Evolutionary conservation across 2,329 filamentous ascomycete species (phyloP).

Genomic region (Lecanicillium sp.): DNA sequence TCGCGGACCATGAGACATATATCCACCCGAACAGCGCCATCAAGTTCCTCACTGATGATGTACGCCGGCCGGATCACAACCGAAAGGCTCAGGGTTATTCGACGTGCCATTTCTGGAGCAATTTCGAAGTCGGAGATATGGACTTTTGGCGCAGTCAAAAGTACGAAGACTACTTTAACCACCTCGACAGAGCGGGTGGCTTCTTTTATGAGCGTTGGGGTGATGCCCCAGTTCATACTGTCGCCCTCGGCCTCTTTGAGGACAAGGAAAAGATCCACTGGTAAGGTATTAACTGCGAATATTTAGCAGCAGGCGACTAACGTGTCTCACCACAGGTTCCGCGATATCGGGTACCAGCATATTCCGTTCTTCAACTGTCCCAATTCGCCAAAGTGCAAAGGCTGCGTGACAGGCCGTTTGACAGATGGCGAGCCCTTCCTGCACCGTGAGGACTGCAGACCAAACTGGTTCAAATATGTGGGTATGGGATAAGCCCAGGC

Average conservation of each 20-base stretch:
- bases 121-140: constrained; percentile 95
- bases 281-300: constrained; percentile 52
- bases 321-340: no score
- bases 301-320: no score
- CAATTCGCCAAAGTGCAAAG: constrained; percentile 87
- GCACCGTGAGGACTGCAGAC: constrained; percentile 84
- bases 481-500: constrained; percentile 58
- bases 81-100: constrained; percentile 83
- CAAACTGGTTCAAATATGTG: constrained; percentile 95
- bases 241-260: constrained; percentile 86
- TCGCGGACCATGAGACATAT: constrained; percentile 76
- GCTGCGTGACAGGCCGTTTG: constrained; percentile 78
- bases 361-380: constrained; percentile 99
- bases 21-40: constrained; percentile 78
- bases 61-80: constrained; percentile 71
- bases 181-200: constrained; percentile 81
- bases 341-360: constrained; percentile 97
- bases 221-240: constrained; percentile 90
- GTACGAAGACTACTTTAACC: constrained; percentile 94
- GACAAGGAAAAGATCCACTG: constrained; percentile 88
- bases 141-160: constrained; percentile 83
- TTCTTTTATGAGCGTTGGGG: constrained; percentile 68
- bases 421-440: constrained; percentile 84
- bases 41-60: constrained; percentile 76
- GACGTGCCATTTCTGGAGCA: constrained; percentile 98